These are phyloP conservation scores for Dioscorea dumetorum DNA, from an alignment of 106 monocot genomes.

Conservation along the genomic window DNA sequence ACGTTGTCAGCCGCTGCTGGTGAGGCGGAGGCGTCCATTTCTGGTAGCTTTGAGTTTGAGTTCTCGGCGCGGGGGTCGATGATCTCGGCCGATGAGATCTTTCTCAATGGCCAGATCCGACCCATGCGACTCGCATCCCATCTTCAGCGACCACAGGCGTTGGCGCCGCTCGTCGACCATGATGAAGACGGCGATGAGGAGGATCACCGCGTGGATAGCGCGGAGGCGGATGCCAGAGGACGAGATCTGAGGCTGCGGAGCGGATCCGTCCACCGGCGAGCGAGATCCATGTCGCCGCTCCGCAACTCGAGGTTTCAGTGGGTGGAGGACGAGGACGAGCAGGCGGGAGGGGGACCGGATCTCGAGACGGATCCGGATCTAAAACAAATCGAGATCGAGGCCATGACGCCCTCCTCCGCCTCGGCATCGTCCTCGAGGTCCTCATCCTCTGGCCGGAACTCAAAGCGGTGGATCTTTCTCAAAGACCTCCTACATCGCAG, in stretches of 20 bases:
- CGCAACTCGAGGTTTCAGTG: conserved; percentile 38
- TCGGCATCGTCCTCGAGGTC: conserved; percentile 41
- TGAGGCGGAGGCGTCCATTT: background rate
- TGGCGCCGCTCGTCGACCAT: conserved; percentile 49
- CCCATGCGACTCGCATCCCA: conserved; percentile 67
- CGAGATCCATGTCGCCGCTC: conserved; percentile 91
- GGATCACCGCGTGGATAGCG: conserved; percentile 4
- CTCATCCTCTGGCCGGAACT: conserved; percentile 58
- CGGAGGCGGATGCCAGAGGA: conserved; percentile 14
- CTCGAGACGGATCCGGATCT: conserved; percentile 21
- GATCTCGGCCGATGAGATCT: conserved; percentile 82
- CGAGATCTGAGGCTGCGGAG: conserved; percentile 64
- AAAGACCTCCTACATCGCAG: conserved; percentile 93
- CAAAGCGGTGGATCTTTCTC: conserved; percentile 86
- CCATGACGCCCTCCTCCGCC: conserved; percentile 20
- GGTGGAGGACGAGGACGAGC: conserved; percentile 24
- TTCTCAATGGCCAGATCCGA: conserved; percentile 81
- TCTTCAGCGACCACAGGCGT: conserved; percentile 41
- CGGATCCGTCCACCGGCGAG: conserved; percentile 65
- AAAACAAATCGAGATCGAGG: conserved; percentile 9
- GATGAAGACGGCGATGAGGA: conserved; percentile 32
- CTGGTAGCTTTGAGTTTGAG: conserved; percentile 54
- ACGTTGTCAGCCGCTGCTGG: conserved; percentile 2
- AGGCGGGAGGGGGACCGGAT: conserved; percentile 6
- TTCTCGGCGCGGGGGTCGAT: conserved; percentile 47